Conservation (phyloP, 352 stramenopile genomes). For the Phytophthora boehmeriae region DNA sequence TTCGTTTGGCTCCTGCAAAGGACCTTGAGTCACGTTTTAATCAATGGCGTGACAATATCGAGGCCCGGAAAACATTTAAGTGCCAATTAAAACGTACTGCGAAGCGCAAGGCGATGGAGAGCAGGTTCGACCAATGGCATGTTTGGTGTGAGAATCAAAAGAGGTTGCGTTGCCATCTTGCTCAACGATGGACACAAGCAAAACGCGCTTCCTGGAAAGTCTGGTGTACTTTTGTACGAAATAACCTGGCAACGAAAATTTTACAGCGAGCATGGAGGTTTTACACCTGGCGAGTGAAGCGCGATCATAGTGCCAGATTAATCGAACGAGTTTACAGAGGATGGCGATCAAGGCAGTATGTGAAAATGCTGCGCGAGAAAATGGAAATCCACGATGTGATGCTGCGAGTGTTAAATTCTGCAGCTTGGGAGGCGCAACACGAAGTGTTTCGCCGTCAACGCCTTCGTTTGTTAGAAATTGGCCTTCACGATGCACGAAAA, state of each 20-base stretch:
- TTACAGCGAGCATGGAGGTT: conserved; percentile 18
- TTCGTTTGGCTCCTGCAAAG: conserved; percentile 9
- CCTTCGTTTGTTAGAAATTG: conserved; percentile 1
- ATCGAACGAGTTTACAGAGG: conserved; percentile 17
- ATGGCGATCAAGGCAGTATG: conserved; percentile 4
- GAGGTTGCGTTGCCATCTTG: conserved; percentile 20
- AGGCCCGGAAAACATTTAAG: conserved; percentile 5
- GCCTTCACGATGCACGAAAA: not conserved
- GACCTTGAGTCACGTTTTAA: conserved; percentile 14
- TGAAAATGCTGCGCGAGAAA: conserved; percentile 2
- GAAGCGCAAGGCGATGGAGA: conserved; percentile 12
- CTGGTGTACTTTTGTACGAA: conserved; percentile 9
- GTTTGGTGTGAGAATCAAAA: conserved; percentile 13
- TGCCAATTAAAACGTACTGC: conserved; percentile 16
- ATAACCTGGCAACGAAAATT: conserved; percentile 7
- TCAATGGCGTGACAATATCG: conserved; percentile 11
- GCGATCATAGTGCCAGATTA: not conserved
- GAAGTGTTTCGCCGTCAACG: not conserved
- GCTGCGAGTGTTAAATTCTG: conserved; percentile 6
- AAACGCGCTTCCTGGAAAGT: conserved; percentile 7
- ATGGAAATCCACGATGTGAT: conserved; percentile 19
- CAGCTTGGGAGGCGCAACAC: conserved; percentile 5
- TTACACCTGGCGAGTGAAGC: conserved; percentile 5
- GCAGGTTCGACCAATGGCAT: conserved; percentile 19
- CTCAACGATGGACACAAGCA: conserved; percentile 7